Conservation (phyloP, 1,284 basidiomycete genomes). For the Takashimella koratensis region DNA sequence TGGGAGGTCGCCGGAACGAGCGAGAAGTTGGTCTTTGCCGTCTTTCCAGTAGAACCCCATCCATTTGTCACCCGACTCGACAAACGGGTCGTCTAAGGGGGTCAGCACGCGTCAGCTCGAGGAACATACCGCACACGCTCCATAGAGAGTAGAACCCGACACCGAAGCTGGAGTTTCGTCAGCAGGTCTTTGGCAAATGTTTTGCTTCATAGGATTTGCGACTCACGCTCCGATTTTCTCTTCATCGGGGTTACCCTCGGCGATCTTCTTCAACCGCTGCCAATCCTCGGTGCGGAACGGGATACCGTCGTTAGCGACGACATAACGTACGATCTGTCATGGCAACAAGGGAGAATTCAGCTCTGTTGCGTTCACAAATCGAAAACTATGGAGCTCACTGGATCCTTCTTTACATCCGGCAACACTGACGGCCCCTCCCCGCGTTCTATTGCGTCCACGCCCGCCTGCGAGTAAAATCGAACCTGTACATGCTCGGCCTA, state of each 20-base stretch:
- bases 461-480: conserved; percentile 66
- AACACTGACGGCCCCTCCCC: conserved; percentile 24
- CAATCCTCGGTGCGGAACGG: conserved; percentile 74
- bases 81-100: conserved; percentile 76
- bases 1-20: conserved; percentile 67
- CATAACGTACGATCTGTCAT: conserved; percentile 50
- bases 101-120: background rate
- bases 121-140: conserved; percentile 45
- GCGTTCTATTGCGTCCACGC: conserved; percentile 52
- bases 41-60: conserved; percentile 99
- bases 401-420: conserved; percentile 61
- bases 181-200: background rate
- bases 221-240: conserved; percentile 52
- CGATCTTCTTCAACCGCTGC: conserved; percentile 72
- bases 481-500: conserved; percentile 73
- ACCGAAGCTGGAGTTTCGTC: conserved; percentile 36
- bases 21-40: conserved; percentile 77
- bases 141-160: conserved; percentile 56
- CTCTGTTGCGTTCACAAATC: too few species aligned
- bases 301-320: conserved; percentile 84
- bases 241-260: conserved; percentile 55
- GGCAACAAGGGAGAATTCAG: too few species aligned
- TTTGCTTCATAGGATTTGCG: conserved; percentile 14
- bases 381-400: conserved; percentile 49
- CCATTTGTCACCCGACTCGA: conserved; percentile 81